Evolutionary conservation across 2,329 filamentous ascomycete species (phyloP).

Genomic region (Ophiosphaerella korrae): DNA sequence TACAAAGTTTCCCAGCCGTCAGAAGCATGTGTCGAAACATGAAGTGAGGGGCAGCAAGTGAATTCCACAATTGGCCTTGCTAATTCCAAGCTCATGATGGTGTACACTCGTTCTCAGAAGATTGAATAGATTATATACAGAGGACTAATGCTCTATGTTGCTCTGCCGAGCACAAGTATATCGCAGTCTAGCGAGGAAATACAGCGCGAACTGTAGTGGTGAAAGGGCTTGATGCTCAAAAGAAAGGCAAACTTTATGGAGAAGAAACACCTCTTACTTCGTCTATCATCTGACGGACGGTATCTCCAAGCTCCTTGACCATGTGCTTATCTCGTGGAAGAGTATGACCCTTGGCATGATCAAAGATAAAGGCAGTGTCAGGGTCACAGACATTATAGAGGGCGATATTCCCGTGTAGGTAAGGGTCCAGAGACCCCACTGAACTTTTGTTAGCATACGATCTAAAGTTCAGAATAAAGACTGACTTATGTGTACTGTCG

Average conservation of each 20-base stretch:
- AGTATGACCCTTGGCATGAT: conserved; percentile 68
- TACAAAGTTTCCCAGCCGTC: too few relatives aligned
- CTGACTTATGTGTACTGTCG: conserved; percentile 47
- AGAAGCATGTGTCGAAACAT: too few relatives aligned
- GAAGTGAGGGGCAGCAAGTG: too few relatives aligned
- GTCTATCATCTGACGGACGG: conserved; percentile 24
- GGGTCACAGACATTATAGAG: background rate
- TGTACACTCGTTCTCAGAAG: too few relatives aligned
- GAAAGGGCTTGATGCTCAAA: too few relatives aligned
- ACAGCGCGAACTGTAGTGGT: too few relatives aligned
- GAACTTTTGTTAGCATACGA: background rate
- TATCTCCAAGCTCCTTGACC: conserved; percentile 35
- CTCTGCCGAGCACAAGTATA: too few relatives aligned
- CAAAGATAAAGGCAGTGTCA: conserved; percentile 54
- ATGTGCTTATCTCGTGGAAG: conserved; percentile 52
- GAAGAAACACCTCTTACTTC: background rate
- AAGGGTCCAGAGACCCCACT: conserved; percentile 57
- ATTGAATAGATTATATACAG: too few relatives aligned
- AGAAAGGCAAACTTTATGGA: background rate
- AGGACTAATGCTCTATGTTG: too few relatives aligned
- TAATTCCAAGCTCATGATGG: too few relatives aligned
- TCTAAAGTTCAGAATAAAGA: background rate
- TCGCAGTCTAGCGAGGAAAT: too few relatives aligned
- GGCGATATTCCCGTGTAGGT: conserved; percentile 64
- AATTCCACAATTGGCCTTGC: too few relatives aligned